phyloP scores from a whole-genome alignment of 2,329 filamentous ascomycete species.

The Trichoderma lentiforme region DNA sequence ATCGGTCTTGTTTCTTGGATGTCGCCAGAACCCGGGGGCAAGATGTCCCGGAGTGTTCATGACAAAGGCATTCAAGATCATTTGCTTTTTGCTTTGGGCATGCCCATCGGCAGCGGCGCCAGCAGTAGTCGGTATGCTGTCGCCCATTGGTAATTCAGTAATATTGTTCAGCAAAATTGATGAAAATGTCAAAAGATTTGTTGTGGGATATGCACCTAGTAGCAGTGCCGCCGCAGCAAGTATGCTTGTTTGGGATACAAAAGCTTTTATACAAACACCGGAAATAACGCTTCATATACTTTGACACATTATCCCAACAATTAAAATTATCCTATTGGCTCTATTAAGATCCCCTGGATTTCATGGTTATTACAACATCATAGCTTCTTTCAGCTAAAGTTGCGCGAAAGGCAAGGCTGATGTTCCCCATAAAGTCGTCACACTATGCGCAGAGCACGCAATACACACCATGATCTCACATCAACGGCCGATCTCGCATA shows the following conservation, averaged over 20 bases:
- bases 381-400: not conserved
- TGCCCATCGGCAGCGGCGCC: not conserved
- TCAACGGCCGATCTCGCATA: slow-evolving; percentile 16
- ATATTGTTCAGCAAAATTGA: not conserved
- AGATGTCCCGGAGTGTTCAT: slow-evolving; percentile 15
- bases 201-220: not conserved
- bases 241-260: not conserved
- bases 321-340: not conserved
- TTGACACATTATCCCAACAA: not conserved
- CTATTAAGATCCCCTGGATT: not conserved
- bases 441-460: slow-evolving; percentile 13
- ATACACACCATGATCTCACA: slow-evolving; percentile 16
- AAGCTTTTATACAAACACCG: not conserved
- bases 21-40: slow-evolving; percentile 14
- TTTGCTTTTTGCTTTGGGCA: slow-evolving; percentile 10
- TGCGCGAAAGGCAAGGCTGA: not conserved
- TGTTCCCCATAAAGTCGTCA: slow-evolving; percentile 10
- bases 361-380: not conserved
- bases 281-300: not conserved
- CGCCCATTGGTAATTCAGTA: not conserved
- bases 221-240: not conserved
- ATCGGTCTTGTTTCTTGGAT: slow-evolving; percentile 43
- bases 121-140: not conserved
- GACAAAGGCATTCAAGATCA: slow-evolving; percentile 15
- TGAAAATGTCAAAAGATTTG: not conserved